phyloP scores from a whole-genome alignment of 306 rosid genomes.

The Arachis stenosperma region DNA sequence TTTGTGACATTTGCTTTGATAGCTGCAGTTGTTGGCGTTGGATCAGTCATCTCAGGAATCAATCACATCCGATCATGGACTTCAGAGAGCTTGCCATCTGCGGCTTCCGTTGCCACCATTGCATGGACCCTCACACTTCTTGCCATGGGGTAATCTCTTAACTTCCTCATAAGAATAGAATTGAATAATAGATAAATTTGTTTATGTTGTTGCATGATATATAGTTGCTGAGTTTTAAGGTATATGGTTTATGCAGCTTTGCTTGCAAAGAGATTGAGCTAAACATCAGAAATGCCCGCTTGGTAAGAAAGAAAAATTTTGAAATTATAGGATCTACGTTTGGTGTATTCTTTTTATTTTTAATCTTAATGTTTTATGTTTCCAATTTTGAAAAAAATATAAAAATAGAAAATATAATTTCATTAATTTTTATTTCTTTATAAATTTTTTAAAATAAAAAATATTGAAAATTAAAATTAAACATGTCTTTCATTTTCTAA shows the following conservation, averaged over 20 bases:
- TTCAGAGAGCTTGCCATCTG: conserved; percentile 79
- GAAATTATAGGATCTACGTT: too few species aligned
- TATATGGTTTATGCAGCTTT: conserved; percentile 55
- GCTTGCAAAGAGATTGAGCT: conserved; percentile 93
- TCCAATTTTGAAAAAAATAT: too few species aligned
- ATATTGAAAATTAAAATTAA: too few species aligned
- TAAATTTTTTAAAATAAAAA: too few species aligned
- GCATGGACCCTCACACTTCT: conserved; percentile 93
- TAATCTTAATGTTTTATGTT: too few species aligned
- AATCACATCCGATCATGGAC: conserved; percentile 85
- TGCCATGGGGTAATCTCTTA: conserved; percentile 81
- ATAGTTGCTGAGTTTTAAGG: conserved; percentile 17
- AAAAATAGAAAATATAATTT: too few species aligned
- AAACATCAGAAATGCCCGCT: conserved; percentile 64
- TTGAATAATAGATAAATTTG: not conserved
- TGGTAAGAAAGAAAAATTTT: conserved; percentile 59
- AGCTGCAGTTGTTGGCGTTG: conserved; percentile 89
- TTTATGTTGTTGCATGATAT: not conserved
- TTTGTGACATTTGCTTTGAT: conserved; percentile 80
- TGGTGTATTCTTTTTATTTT: too few species aligned
- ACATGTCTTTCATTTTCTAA: too few species aligned
- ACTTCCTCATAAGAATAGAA: not conserved
- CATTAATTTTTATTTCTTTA: too few species aligned
- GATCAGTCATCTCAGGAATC: conserved; percentile 66
- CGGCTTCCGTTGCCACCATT: conserved; percentile 72